Evolutionary conservation across 2,329 filamentous ascomycete genomes (phyloP), one percentile per base, ranked within the genome.

Genomic region (Exserohilum turcica): DNA sequence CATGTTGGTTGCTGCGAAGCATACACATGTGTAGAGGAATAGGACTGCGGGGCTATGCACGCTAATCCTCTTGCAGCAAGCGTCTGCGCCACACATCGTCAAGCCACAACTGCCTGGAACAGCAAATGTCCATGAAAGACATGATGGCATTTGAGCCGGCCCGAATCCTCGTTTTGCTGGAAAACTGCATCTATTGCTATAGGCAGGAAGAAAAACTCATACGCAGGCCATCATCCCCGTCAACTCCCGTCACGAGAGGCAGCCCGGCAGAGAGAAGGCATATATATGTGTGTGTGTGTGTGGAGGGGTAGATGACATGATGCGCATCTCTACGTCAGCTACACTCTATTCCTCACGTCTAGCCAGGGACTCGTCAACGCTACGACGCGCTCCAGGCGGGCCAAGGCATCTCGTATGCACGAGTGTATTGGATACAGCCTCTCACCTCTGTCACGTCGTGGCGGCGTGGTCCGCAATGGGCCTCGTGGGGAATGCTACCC

Each of bases 401-500:
- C 46, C 59, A 64, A 60, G 45, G 48, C 24, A 29, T 24, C 36
- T 32, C 35, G 32, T 29, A 56, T 60, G 59, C 59, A 52, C 43
- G 57, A 56, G 52, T 38, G 51, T 52, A 65, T 64, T 61, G 56
- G 54, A 52, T 44, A 43, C 16, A 15, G 10, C 48, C 31, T 16
- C 37, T 32, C n/a, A 10, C 48, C 31, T 16, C 37, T 32, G 48
- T 53, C 48, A 38, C 44, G 58, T 43, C 46, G 12, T 40, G 53
- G 55, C 54, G 51, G 52, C 33, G 52, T 54, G 51, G 50, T 43
- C 43, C 44, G 47, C 56, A 36, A 52, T 33, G 38, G 44, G 21
- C 28, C 43, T 45, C 55, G 32, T 56, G 52, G 48, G 48, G 32
- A 54, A 43, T 56, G 51, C 58, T 65, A 66, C 66, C 67, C 67